Conservation (phyloP, 345 rosid species). For the Bruguiera parviflora region DNA sequence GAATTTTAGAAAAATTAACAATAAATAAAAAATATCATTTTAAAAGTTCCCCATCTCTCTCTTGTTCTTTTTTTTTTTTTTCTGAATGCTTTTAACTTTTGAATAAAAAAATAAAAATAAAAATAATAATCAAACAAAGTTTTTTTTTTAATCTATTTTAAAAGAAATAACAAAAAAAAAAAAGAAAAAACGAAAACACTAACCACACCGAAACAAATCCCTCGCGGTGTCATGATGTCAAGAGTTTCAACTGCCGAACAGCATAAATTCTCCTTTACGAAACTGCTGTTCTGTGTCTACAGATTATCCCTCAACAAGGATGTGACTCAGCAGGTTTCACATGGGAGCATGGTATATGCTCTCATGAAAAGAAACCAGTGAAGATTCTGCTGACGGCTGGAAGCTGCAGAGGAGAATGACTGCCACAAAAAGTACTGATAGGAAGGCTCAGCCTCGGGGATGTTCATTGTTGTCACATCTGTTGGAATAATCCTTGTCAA, state of each 20-base stretch:
- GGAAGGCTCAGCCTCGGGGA: constrained; percentile 84
- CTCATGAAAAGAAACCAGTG: constrained; percentile 28
- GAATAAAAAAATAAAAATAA: no score
- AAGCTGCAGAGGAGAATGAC: constrained; percentile 41
- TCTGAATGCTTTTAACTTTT: no score
- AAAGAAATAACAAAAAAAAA: no score
- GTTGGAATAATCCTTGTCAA: constrained; percentile 96
- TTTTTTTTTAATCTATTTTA: no score
- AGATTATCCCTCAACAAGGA: constrained; percentile 1
- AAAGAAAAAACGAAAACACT: no score
- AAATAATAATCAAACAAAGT: no score
- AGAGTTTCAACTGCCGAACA: neutral
- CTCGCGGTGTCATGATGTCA: neutral
- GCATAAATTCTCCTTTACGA: neutral
- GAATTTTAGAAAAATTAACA: no score
- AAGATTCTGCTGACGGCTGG: constrained; percentile 29
- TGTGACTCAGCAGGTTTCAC: neutral
- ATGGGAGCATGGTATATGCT: constrained; percentile 2
- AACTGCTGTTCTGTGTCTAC: neutral
- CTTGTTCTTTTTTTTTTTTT: no score
- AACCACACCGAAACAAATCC: no score
- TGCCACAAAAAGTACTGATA: constrained; percentile 64
- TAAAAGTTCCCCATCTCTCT: no score
- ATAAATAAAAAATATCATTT: no score
- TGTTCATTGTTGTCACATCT: constrained; percentile 91